Percentiles rank a stretch among this genome's conserved stretches.
Evolutionary conservation across 2,329 filamentous ascomycete genomes (phyloP).

Genomic region (Eurotiales sp.): DNA sequence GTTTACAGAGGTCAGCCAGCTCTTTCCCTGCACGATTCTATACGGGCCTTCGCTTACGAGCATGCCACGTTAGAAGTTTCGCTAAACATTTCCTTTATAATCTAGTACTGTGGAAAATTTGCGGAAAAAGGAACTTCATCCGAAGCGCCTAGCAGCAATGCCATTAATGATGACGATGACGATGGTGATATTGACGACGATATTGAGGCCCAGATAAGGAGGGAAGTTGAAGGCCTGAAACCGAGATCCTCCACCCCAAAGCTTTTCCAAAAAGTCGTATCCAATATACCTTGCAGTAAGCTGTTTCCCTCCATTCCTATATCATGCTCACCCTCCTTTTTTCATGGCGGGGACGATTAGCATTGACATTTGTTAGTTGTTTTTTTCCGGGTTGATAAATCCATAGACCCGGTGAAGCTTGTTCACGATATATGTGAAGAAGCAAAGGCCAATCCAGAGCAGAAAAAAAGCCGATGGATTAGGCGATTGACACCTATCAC

Average conservation of each 20-base stretch:
- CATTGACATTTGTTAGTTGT: conserved; percentile 40
- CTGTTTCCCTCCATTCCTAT: conserved; percentile 1
- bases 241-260: conserved; percentile 43
- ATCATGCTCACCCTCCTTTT: not conserved
- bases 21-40: not conserved
- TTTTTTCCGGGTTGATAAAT: conserved; percentile 56
- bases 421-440: conserved; percentile 58
- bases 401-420: conserved; percentile 58
- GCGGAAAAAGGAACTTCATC: not conserved
- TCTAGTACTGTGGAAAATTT: conserved; percentile 8
- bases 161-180: not conserved
- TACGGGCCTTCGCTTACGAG: too few species aligned
- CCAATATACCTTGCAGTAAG: conserved; percentile 50
- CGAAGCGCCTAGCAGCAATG: not conserved
- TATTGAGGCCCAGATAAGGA: conserved; percentile 59
- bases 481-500: conserved; percentile 60
- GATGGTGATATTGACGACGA: conserved; percentile 42
- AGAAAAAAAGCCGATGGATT: conserved; percentile 55
- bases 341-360: not conserved
- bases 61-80: conserved; percentile 14
- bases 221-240: conserved; percentile 54
- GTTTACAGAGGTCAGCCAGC: conserved; percentile 53
- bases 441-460: conserved; percentile 48
- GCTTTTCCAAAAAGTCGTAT: conserved; percentile 50
- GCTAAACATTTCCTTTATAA: conserved; percentile 1